These are phyloP conservation scores for Volvariella volvacea DNA, from an alignment of 1,284 basidiomycete species.

Conservation along the genomic window DNA sequence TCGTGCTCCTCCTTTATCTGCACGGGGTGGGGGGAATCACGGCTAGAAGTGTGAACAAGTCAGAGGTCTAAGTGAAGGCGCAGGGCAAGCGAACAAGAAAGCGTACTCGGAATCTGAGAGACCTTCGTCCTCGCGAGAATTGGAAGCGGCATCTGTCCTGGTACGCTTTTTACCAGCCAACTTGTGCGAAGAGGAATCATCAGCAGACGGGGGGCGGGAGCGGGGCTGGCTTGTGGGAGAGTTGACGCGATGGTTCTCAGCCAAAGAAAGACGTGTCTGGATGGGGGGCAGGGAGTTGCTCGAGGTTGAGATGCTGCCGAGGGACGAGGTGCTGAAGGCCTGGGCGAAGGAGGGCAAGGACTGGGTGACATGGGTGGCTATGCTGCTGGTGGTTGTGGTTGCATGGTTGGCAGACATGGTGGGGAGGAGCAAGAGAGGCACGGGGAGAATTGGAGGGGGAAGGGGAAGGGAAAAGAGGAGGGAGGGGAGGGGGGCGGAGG, in stretches of 20 bases:
- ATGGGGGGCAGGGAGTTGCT: conserved; percentile 61
- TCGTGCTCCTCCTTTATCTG: conserved; percentile 60
- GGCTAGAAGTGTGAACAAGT: conserved; percentile 20
- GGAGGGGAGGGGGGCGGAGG: conserved; percentile 3
- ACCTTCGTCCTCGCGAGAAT: conserved; percentile 26
- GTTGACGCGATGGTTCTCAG: conserved; percentile 24
- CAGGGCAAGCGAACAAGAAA: conserved; percentile 4
- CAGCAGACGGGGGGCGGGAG: conserved; percentile 24
- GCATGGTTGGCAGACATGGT: conserved; percentile 33
- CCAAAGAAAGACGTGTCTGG: conserved; percentile 31
- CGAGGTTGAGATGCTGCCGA: conserved; percentile 36
- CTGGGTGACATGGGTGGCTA: conserved; percentile 35
- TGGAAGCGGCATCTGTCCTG: conserved; percentile 28
- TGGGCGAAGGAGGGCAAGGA: conserved; percentile 73
- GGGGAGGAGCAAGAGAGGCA: conserved; percentile 6
- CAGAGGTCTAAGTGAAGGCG: conserved; percentile 11
- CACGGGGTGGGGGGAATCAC: conserved; percentile 38
- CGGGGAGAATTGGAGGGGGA: conserved; percentile 9
- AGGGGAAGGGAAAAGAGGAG: conserved; percentile 9
- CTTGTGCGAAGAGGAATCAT: conserved; percentile 14
- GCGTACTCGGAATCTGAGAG: conserved; percentile 34
- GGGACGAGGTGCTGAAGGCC: conserved; percentile 53
- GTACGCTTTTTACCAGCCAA: conserved; percentile 37
- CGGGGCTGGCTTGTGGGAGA: conserved; percentile 21
- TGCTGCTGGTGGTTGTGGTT: conserved; percentile 12